Percentiles rank a stretch among this genome's conserved stretches.
phyloP scores from a whole-genome alignment of 2,329 filamentous ascomycete species.

The Leptosphaerulina australis region DNA sequence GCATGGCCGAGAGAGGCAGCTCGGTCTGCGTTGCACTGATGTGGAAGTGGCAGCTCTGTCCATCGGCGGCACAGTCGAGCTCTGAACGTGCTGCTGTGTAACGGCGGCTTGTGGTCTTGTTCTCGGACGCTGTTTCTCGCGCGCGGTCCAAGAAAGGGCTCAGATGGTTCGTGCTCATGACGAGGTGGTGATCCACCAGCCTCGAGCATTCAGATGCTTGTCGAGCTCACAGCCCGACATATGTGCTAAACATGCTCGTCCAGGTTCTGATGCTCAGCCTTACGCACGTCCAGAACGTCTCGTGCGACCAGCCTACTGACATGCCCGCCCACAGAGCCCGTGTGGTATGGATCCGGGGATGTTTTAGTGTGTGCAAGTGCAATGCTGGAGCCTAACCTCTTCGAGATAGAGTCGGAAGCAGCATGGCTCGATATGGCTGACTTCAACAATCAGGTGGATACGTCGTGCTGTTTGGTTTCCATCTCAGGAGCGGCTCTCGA shows the following conservation, averaged over 20 bases:
- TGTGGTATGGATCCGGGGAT: constrained; percentile 22
- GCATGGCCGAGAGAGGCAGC: not conserved
- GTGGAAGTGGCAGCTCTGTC: not conserved
- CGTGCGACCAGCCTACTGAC: constrained; percentile 23
- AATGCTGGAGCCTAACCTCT: constrained; percentile 2
- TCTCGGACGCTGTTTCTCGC: not conserved
- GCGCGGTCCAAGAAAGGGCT: not conserved
- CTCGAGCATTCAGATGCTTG: not conserved
- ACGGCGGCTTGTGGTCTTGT: not conserved
- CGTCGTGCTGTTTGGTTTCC: constrained; percentile 7
- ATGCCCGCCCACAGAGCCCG: constrained; percentile 17
- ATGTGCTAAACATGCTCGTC: constrained; percentile 16
- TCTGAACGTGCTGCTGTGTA: constrained; percentile 5
- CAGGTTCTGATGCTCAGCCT: constrained; percentile 35
- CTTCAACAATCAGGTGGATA: constrained; percentile 6
- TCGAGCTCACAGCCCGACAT: not conserved
- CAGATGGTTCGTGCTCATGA: not conserved
- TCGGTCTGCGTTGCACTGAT: not conserved
- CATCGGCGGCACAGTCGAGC: not conserved
- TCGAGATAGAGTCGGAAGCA: constrained; percentile 6
- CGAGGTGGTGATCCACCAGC: not conserved
- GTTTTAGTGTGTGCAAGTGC: constrained; percentile 17
- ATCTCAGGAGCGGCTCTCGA: not conserved
- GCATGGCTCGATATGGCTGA: constrained; percentile 14
- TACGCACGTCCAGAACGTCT: constrained; percentile 38